These are phyloP conservation scores for Pyrenula aspistea DNA, from an alignment of 495 filamentous ascomycete genomes.

Conservation along the genomic window DNA sequence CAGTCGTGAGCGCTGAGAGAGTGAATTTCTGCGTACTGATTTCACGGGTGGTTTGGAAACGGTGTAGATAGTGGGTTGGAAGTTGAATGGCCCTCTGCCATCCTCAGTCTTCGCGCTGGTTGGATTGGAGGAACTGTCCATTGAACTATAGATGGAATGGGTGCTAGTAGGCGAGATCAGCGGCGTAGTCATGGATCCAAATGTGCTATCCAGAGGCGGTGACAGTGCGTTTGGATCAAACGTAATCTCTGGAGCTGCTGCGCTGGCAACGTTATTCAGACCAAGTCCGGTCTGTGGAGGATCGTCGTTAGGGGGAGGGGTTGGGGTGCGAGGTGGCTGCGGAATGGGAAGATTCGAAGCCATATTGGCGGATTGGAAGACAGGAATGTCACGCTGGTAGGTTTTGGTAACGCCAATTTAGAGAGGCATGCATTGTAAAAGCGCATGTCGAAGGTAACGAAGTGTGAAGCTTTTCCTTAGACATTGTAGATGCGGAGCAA, in stretches of 20 bases:
- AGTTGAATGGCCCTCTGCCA: conserved; percentile 70
- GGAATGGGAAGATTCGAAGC: conserved; percentile 51
- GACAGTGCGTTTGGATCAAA: conserved; percentile 54
- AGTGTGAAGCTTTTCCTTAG: too few species aligned
- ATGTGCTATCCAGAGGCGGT: conserved; percentile 15
- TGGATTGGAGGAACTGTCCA: conserved; percentile 24
- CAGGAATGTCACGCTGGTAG: background rate
- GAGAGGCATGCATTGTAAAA: too few species aligned
- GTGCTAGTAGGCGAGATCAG: conserved; percentile 25
- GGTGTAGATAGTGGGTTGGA: conserved; percentile 56
- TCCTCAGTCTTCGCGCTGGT: conserved; percentile 25
- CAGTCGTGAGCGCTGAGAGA: conserved; percentile 1
- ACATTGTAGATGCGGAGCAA: background rate
- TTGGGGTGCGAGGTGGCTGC: conserved; percentile 53
- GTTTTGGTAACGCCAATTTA: background rate
- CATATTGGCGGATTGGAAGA: conserved; percentile 20
- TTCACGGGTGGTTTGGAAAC: conserved; percentile 66
- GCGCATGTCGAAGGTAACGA: too few species aligned
- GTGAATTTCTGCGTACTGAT: conserved; percentile 44
- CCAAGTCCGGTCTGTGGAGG: conserved; percentile 19
- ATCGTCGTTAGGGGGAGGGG: conserved; percentile 50
- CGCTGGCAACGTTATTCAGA: conserved; percentile 17
- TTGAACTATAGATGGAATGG: conserved; percentile 29
- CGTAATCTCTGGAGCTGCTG: conserved; percentile 22
- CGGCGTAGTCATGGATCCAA: conserved; percentile 15